Evolutionary conservation across 2,329 filamentous ascomycete genomes (phyloP), one percentile per base, ranked within the genome.

Genomic region (Gaeumannomyces tritici): DNA sequence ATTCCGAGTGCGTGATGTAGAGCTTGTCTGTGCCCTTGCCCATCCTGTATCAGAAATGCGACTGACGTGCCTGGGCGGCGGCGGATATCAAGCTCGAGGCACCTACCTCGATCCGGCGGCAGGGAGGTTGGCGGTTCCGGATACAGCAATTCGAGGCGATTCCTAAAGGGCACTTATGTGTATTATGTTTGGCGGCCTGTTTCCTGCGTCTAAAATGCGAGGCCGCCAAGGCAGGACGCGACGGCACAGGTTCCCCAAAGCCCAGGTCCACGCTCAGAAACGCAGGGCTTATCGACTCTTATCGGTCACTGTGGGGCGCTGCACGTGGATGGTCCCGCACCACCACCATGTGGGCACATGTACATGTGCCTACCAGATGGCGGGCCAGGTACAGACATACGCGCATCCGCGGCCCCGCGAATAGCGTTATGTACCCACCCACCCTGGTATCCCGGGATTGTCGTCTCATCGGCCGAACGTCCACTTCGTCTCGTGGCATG

Each of bases 1-100:
- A 99, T 81, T 99, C 95, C 55, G 91, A 96, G 78, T 99, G 96
- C 62, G 95, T 99, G 71, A 99, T 99, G 69, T 82, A 80, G 62
- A 85, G 76, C 69, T 84, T 84, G 70, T 84, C 82, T 29, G 82
- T 84, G 64, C 78, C 79, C 76, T 80, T 80, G 3, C 79, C 79
- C 79, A 80, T 80, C 57, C 68, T 59, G 64, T 51, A 57, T 59
- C 55, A 54, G 56, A 51, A 51, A 51, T 51, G 42, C 42, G 42
- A n/a, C 42, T 51, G 18, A 51, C 18, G 42, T 21, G 21, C 42
- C 7, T 21, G n/a, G 42, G 42, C 42, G 42, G 42, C 42, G 18
- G 21, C 18, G 42, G 21, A 24, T n/a, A 21, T 51, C 42, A 11
- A n/a, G n/a, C 18, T 51, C n/a, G 42, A 51, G 42, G 42, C 42